Evolutionary conservation across 2,329 filamentous ascomycete genomes (phyloP).

Genomic region (Fusarium protoensiforme): DNA sequence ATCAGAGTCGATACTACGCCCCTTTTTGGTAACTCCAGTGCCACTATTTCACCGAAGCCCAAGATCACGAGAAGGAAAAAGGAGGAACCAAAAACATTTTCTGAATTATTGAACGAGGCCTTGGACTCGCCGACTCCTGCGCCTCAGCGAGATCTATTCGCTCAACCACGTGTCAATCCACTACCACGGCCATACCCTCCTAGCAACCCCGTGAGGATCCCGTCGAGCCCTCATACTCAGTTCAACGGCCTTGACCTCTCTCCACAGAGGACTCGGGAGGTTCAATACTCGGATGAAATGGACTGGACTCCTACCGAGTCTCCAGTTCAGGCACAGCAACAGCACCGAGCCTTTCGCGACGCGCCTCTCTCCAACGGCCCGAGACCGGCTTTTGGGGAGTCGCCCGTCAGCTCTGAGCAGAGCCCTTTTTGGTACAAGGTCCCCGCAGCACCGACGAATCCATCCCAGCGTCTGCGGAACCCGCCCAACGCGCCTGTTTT

Average conservation of each 20-base stretch:
- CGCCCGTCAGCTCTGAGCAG: constrained; percentile 55
- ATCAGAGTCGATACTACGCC: constrained; percentile 69
- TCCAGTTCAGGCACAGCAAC: constrained; percentile 50
- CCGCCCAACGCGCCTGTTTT: constrained; percentile 68
- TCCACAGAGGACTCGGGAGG: constrained; percentile 24
- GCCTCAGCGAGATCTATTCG: constrained; percentile 19
- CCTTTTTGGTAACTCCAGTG: constrained; percentile 55
- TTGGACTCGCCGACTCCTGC: constrained; percentile 40
- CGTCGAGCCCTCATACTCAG: constrained; percentile 9
- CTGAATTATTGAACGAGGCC: constrained; percentile 52
- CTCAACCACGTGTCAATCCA: constrained; percentile 26
- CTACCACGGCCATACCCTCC: constrained; percentile 31
- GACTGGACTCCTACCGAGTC: constrained; percentile 76
- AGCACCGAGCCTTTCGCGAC: constrained; percentile 65
- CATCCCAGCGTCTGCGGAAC: constrained; percentile 71
- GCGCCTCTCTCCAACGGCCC: constrained; percentile 53
- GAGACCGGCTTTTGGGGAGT: constrained; percentile 57
- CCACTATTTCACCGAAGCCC: constrained; percentile 39
- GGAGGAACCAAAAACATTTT: constrained; percentile 55
- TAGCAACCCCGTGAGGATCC: constrained; percentile 17
- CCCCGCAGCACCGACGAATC: constrained; percentile 75
- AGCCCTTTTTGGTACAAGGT: constrained; percentile 77
- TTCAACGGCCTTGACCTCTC: constrained; percentile 34
- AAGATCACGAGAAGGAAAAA: constrained; percentile 35
- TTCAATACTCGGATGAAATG: constrained; percentile 70